Percentiles rank a stretch among this genome's conserved stretches.
Evolutionary conservation across 2,329 filamentous ascomycete species (phyloP).

Genomic region (Alternaria hordeiaustralica): DNA sequence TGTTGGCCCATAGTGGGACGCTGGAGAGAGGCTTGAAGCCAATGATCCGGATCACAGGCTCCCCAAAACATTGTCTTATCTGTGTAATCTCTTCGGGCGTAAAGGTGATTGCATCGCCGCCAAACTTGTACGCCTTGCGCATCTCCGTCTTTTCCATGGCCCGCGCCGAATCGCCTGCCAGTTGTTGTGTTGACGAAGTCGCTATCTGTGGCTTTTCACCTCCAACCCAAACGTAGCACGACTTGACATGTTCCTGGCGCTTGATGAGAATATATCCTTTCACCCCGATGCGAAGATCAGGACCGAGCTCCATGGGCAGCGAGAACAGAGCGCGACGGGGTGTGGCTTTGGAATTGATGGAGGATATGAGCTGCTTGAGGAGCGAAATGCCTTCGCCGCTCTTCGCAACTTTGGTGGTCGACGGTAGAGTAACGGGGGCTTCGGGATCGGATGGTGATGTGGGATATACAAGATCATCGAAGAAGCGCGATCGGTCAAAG

Average conservation of each 20-base stretch:
- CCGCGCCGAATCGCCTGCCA: constrained; percentile 78
- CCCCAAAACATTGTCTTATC: constrained; percentile 76
- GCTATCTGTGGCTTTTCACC: constrained; percentile 87
- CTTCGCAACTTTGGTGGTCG: constrained; percentile 66
- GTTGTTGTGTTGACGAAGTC: constrained; percentile 72
- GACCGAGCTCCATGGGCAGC: constrained; percentile 85
- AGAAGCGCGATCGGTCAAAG: constrained; percentile 87
- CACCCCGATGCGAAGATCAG: constrained; percentile 83
- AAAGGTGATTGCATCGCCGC: constrained; percentile 87
- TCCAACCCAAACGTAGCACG: constrained; percentile 85
- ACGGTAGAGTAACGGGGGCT: constrained; percentile 61
- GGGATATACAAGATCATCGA: constrained; percentile 94
- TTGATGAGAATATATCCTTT: constrained; percentile 93
- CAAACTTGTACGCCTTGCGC: constrained; percentile 94
- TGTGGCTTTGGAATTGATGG: constrained; percentile 88
- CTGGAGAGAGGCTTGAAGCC: constrained; percentile 85
- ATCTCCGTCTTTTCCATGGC: constrained; percentile 81
- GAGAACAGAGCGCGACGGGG: constrained; percentile 87
- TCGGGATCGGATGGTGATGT: constrained; percentile 71
- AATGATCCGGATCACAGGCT: constrained; percentile 83
- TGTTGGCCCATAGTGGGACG: constrained; percentile 82
- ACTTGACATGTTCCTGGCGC: constrained; percentile 79
- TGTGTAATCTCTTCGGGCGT: constrained; percentile 80
- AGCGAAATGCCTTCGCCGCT: constrained; percentile 78
- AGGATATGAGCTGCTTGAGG: constrained; percentile 80